phyloP scores from a whole-genome alignment of 2,329 filamentous ascomycete genomes.

The Xylariaceae sp. region DNA sequence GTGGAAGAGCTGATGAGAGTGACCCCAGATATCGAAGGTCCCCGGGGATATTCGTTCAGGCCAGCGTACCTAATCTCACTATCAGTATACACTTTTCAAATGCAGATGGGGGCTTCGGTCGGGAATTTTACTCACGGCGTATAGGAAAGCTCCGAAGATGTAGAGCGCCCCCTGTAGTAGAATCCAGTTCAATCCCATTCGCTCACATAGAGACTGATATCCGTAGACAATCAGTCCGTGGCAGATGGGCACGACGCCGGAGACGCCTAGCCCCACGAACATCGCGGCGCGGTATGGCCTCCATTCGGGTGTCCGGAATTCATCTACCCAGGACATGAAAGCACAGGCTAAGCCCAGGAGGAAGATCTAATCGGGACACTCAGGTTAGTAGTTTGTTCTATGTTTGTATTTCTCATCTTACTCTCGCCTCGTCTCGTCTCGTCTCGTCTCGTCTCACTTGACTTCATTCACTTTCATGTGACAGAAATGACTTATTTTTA shows the following conservation, averaged over 20 bases:
- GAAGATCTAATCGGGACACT: slow-evolving; percentile 55
- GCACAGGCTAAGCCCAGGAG: slow-evolving; percentile 71
- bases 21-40: slow-evolving; percentile 82
- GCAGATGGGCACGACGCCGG: slow-evolving; percentile 74
- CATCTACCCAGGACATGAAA: slow-evolving; percentile 69
- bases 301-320: slow-evolving; percentile 77
- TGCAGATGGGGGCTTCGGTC: neutral
- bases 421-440: no score
- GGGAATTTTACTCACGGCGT: slow-evolving; percentile 56
- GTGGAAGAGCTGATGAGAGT: slow-evolving; percentile 95
- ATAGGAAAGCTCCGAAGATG: slow-evolving; percentile 77
- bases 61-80: slow-evolving; percentile 55
- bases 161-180: slow-evolving; percentile 77
- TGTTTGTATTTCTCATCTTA: neutral
- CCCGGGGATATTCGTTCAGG: slow-evolving; percentile 77
- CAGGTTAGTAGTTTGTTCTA: slow-evolving; percentile 2
- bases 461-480: neutral
- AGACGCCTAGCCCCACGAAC: slow-evolving; percentile 83
- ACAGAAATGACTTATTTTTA: neutral
- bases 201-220: slow-evolving; percentile 55
- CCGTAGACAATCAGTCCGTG: slow-evolving; percentile 70
- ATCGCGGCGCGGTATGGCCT: slow-evolving; percentile 80
- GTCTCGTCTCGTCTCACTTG: neutral
- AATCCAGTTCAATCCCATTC: slow-evolving; percentile 78
- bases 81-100: slow-evolving; percentile 15